A percentile compares a stretch with the other conserved stretches of the same genome.
phyloP scores from a whole-genome alignment of 257 asterid genomes.

The Voacanga thouarsii region DNA sequence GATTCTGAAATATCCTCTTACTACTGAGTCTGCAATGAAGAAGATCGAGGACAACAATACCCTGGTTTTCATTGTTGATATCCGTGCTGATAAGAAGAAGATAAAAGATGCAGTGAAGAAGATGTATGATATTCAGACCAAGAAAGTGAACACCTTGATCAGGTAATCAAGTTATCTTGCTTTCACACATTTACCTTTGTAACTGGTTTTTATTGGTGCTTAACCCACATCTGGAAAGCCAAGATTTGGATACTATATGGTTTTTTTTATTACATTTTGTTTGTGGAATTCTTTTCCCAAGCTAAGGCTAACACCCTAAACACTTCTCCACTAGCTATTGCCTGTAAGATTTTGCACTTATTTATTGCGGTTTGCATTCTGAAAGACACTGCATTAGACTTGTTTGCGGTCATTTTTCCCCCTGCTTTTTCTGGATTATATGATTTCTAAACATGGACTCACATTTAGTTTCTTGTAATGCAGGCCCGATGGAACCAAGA shows the following conservation, averaged over 20 bases:
- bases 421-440: not conserved
- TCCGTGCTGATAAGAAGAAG: constrained; percentile 40
- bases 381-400: not conserved
- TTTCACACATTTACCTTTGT: not conserved
- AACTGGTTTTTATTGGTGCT: not conserved
- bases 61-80: constrained; percentile 38
- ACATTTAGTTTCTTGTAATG: not conserved
- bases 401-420: not conserved
- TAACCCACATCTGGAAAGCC: not conserved
- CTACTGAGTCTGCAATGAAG: constrained; percentile 43
- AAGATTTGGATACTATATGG: too few relatives aligned
- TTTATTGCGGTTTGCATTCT: not conserved
- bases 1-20: constrained; percentile 36
- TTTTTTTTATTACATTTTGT: not conserved
- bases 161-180: constrained; percentile 8
- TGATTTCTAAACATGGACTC: not conserved
- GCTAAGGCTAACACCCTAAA: not conserved
- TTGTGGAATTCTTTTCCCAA: not conserved
- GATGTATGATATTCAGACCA: constrained; percentile 40
- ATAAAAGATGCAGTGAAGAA: constrained; percentile 39
- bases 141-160: constrained; percentile 41
- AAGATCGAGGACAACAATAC: constrained; percentile 41
- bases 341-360: not conserved
- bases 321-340: not conserved
- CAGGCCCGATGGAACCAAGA: constrained; percentile 51